Evolutionary conservation across 805 yeast species (phyloP).

Genomic region (Barnettozyma botsteinii): DNA sequence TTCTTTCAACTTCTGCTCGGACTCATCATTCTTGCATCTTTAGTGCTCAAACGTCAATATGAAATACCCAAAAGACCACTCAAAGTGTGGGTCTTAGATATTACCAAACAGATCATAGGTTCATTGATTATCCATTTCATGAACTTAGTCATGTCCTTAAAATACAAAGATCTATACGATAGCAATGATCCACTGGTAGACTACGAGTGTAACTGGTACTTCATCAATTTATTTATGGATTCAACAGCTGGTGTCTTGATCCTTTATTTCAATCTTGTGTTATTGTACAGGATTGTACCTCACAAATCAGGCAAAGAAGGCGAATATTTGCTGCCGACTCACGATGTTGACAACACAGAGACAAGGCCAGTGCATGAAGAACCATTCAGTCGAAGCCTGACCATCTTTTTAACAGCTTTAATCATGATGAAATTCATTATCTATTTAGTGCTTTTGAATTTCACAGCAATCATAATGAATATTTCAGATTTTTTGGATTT

Average conservation of each 20-base stretch:
- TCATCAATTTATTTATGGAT: constrained; percentile 79
- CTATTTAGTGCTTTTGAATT: constrained; percentile 44
- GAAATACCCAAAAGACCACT: constrained; percentile 87
- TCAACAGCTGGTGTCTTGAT: constrained; percentile 93
- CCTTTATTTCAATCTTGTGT: constrained; percentile 50
- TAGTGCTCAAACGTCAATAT: constrained; percentile 67
- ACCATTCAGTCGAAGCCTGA: constrained; percentile 52
- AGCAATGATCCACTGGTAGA: constrained; percentile 32
- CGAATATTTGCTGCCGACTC: constrained; percentile 29
- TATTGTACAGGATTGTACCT: constrained; percentile 42
- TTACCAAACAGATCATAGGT: constrained; percentile 83
- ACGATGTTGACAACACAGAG: too few relatives aligned
- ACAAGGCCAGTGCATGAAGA: constrained; percentile 1
- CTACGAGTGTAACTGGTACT: constrained; percentile 94
- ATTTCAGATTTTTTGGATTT: constrained; percentile 45
- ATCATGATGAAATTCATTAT: constrained; percentile 57
- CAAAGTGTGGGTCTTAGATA: constrained; percentile 86
- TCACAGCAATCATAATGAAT: constrained; percentile 47
- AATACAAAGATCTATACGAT: constrained; percentile 31
- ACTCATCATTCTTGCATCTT: constrained; percentile 61
- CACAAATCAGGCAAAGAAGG: constrained; percentile 53
- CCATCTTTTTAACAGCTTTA: constrained; percentile 60
- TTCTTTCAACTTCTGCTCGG: constrained; percentile 76
- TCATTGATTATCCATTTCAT: constrained; percentile 78
- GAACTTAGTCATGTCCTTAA: constrained; percentile 63